Conservation (phyloP, 1,284 basidiomycete genomes). For the Papiliotrema terrestris region DNA sequence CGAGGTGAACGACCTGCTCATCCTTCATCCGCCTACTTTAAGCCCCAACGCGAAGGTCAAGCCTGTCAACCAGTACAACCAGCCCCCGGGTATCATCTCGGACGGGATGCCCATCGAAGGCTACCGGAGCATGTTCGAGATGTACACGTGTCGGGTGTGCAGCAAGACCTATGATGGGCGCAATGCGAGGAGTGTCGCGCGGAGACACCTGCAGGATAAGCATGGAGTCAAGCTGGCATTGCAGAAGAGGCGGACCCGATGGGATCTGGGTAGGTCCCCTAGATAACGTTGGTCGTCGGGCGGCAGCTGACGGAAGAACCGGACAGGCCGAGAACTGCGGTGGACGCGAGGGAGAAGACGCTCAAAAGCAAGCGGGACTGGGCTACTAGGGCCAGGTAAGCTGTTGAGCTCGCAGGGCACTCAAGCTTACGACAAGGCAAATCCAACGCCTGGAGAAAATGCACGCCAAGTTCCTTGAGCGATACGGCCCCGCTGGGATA, state of each 20-base stretch:
- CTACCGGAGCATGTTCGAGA: conserved; percentile 15
- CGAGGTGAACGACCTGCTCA: conserved; percentile 32
- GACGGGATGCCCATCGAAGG: not conserved
- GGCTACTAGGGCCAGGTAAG: conserved; percentile 53
- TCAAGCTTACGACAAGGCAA: not conserved
- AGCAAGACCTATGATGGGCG: conserved; percentile 53
- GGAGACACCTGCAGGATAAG: conserved; percentile 57
- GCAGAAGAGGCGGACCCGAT: conserved; percentile 55
- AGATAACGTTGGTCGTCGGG: not conserved
- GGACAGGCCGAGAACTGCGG: conserved; percentile 53
- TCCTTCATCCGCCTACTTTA: conserved; percentile 22
- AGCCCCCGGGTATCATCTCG: not conserved
- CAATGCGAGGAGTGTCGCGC: conserved; percentile 56
- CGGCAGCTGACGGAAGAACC: conserved; percentile 39
- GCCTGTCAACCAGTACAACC: conserved; percentile 11
- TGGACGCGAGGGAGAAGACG: conserved; percentile 52
- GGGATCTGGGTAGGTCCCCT: conserved; percentile 52
- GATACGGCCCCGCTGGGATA: conserved; percentile 24
- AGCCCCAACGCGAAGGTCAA: not conserved
- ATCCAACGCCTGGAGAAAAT: conserved; percentile 13
- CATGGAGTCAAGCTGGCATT: conserved; percentile 54
- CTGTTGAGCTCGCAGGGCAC: not conserved
- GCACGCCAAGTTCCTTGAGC: conserved; percentile 19
- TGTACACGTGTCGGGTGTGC: conserved; percentile 40
- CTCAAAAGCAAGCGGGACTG: conserved; percentile 54